A percentile compares a stretch with the other conserved stretches of the same genome.
phyloP scores from a whole-genome alignment of 495 filamentous ascomycete genomes.

The Neurospora sp. region DNA sequence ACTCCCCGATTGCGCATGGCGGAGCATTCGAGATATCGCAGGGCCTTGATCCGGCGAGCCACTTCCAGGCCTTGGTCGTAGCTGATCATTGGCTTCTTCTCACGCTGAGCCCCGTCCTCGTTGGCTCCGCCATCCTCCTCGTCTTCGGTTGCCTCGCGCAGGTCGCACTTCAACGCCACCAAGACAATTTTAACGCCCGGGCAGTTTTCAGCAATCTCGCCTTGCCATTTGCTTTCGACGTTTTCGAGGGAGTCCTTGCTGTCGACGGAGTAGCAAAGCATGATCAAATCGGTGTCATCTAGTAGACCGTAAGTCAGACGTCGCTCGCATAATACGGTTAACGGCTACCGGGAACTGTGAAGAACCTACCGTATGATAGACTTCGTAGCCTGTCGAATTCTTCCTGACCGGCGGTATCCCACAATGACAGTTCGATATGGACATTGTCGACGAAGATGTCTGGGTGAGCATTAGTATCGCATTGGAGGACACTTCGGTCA shows the following conservation, averaged over 20 bases:
- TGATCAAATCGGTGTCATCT: conserved; percentile 91
- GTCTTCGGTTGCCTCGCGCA: conserved; percentile 60
- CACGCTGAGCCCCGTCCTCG: conserved; percentile 33
- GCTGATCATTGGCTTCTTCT: conserved; percentile 69
- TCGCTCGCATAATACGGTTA: background rate
- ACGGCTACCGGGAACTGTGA: background rate
- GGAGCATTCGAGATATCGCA: conserved; percentile 97
- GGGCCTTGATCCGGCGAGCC: conserved; percentile 75
- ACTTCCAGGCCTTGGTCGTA: conserved; percentile 92
- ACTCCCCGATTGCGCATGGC: conserved; percentile 96
- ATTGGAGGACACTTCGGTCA: background rate
- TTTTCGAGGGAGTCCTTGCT: conserved; percentile 95
- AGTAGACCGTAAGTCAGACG: background rate
- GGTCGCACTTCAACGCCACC: conserved; percentile 94
- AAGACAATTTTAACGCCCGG: conserved; percentile 87
- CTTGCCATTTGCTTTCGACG: conserved; percentile 95
- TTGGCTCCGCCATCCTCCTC: conserved; percentile 33
- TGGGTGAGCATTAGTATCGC: conserved; percentile 17
- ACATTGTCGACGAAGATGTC: conserved; percentile 96
- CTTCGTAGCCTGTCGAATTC: conserved; percentile 96
- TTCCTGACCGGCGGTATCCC: conserved; percentile 98
- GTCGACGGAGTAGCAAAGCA: conserved; percentile 97
- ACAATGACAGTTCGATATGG: conserved; percentile 93
- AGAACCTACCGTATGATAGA: conserved; percentile 64
- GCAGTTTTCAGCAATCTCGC: conserved; percentile 96